phyloP scores from a whole-genome alignment of 768 basidiomycete species.

The Boletus rex-veris region DNA sequence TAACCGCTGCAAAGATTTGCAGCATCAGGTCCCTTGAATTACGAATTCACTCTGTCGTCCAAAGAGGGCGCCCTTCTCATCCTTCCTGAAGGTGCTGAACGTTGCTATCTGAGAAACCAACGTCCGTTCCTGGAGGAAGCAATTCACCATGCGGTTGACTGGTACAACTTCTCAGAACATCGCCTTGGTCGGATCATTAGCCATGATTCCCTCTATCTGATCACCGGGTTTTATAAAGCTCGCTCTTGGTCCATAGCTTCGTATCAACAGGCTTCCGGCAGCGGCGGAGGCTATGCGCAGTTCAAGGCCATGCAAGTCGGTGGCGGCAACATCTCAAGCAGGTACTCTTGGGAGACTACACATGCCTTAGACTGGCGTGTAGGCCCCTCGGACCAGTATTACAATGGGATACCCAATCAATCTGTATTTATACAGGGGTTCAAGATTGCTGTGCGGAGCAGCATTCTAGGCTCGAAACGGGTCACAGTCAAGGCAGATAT shows the following conservation, averaged over 20 bases:
- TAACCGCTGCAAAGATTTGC: not conserved
- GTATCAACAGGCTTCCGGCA: not conserved
- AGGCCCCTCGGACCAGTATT: not conserved
- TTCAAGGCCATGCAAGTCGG: not conserved
- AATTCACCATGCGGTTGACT: not conserved
- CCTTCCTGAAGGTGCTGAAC: not conserved
- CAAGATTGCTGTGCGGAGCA: not conserved
- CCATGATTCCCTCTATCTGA: not conserved
- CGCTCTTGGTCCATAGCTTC: not conserved
- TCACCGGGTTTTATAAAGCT: slow-evolving; percentile 1
- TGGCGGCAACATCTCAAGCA: not conserved
- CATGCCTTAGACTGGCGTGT: not conserved
- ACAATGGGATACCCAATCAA: not conserved
- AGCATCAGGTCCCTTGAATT: not conserved
- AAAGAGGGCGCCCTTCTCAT: not conserved
- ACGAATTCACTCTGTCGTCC: not conserved
- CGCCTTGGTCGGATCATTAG: not conserved
- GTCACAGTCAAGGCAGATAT: not conserved
- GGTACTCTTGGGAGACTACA: not conserved
- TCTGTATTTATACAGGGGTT: not conserved
- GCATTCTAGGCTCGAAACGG: not conserved
- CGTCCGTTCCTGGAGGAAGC: not conserved
- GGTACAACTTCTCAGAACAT: not conserved
- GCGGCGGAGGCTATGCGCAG: not conserved
- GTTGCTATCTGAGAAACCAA: not conserved